phyloP scores from a whole-genome alignment of 2,329 filamentous ascomycete genomes.

The Pseudogymnoascus sp. region DNA sequence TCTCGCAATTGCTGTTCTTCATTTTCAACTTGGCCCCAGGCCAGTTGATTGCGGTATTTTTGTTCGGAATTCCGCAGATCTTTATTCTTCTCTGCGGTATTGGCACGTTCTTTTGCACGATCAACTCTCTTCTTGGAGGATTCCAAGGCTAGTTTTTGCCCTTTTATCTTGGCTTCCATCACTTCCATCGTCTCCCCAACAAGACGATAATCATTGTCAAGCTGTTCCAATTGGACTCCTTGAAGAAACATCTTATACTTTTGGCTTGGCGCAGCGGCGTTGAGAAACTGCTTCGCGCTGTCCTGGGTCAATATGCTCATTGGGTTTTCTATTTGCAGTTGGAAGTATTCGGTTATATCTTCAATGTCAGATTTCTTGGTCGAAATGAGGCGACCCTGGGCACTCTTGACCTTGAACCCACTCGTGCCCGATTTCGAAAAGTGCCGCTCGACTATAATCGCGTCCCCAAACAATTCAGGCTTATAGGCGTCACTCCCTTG shows the following conservation, averaged over 20 bases:
- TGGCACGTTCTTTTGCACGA: constrained; percentile 56
- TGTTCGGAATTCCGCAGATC: constrained; percentile 55
- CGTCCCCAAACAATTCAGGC: constrained; percentile 71
- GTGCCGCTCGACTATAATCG: constrained; percentile 84
- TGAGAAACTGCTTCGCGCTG: constrained; percentile 87
- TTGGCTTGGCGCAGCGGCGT: constrained; percentile 68
- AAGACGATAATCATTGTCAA: constrained; percentile 85
- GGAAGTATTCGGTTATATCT: constrained; percentile 88
- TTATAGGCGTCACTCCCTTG: constrained; percentile 78
- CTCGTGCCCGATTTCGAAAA: constrained; percentile 70
- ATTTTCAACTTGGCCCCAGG: constrained; percentile 82
- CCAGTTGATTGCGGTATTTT: constrained; percentile 57
- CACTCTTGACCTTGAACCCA: constrained; percentile 81
- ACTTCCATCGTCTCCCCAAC: constrained; percentile 72
- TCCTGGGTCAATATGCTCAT: constrained; percentile 95
- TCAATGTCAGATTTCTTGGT: constrained; percentile 82
- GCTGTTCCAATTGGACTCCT: constrained; percentile 84
- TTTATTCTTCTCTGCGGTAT: constrained; percentile 59
- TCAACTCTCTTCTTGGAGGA: constrained; percentile 51
- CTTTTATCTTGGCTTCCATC: constrained; percentile 56
- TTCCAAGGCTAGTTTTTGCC: constrained; percentile 56
- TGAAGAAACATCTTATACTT: constrained; percentile 98
- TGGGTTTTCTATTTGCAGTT: constrained; percentile 91
- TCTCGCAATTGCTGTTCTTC: constrained; percentile 52
- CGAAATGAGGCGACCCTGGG: constrained; percentile 63